Conservation (phyloP, 208 protist species). For the Leishmania martiniquensis region DNA sequence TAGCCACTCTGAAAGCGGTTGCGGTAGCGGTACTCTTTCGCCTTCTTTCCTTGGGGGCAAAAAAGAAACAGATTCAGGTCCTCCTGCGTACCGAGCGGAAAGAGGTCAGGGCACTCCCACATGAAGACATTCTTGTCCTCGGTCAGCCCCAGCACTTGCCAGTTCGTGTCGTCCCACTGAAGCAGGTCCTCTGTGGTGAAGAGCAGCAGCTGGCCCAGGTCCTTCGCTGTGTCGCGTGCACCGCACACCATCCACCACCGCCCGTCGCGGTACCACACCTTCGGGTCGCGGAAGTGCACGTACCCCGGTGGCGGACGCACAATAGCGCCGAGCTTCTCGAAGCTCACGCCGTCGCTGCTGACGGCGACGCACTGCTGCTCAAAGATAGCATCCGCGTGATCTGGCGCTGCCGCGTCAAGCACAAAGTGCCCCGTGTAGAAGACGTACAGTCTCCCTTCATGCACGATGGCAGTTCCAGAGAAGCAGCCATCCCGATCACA, state of each 20-base stretch:
- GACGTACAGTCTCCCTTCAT: conserved; percentile 46
- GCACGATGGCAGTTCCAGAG: conserved; percentile 44
- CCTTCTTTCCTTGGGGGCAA: conserved; percentile 38
- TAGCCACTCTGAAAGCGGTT: conserved; percentile 45
- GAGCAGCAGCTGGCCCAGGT: conserved; percentile 41
- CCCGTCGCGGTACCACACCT: conserved; percentile 42
- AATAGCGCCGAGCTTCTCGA: conserved; percentile 38
- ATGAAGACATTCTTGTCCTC: conserved; percentile 52
- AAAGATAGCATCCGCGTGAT: conserved; percentile 35
- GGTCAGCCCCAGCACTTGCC: conserved; percentile 21
- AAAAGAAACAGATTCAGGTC: conserved; percentile 23
- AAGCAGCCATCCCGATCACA: conserved; percentile 64
- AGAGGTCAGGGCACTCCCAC: conserved; percentile 56
- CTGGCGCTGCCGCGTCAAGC: conserved; percentile 24
- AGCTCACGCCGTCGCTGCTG: conserved; percentile 41
- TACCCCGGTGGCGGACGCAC: conserved; percentile 34
- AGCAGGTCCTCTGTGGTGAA: conserved; percentile 28
- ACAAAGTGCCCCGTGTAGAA: conserved; percentile 63
- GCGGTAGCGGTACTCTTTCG: conserved; percentile 27
- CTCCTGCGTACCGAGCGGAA: background rate
- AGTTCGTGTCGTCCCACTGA: conserved; percentile 34
- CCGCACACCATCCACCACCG: conserved; percentile 47
- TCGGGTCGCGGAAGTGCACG: conserved; percentile 47
- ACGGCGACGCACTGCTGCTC: conserved; percentile 63
- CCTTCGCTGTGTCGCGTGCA: conserved; percentile 30